Evolutionary conservation across 78 protist genomes (phyloP).

Genomic region (Pigoraptor vietnamica): DNA sequence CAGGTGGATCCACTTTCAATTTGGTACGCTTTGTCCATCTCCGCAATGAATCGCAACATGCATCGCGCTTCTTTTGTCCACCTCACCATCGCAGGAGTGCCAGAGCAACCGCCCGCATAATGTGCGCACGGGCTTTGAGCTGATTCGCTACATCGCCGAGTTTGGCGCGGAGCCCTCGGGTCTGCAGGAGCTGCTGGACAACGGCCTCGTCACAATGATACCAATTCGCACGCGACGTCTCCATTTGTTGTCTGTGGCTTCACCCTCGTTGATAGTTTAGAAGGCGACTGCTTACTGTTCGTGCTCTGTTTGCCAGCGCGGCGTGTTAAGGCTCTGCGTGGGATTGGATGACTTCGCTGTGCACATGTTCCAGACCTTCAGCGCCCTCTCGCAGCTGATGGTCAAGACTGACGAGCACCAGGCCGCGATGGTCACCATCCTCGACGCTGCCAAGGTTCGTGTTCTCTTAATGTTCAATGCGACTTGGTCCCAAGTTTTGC

Average conservation of each 20-base stretch:
- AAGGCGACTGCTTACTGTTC: too few species aligned
- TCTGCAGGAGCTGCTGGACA: not conserved
- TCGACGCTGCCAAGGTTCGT: not conserved
- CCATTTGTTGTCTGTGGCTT: too few species aligned
- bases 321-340: too few species aligned
- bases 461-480: too few species aligned
- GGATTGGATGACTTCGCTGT: not conserved
- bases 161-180: not conserved
- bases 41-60: too few species aligned
- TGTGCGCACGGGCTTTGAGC: not conserved
- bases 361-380: not conserved
- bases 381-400: not conserved
- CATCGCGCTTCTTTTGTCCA: too few species aligned
- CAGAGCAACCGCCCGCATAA: not conserved
- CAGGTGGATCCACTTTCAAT: too few species aligned
- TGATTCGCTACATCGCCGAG: not conserved
- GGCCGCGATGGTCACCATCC: not conserved
- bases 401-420: not conserved
- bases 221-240: not conserved
- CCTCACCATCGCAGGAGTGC: not conserved
- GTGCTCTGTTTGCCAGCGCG: too few species aligned
- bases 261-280: too few species aligned
- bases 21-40: too few species aligned
- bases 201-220: not conserved
- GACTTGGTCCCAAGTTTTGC: too few species aligned